Percentiles rank a stretch among this genome's conserved stretches.
Conservation (phyloP, 1,284 basidiomycete species). For the Fomes fomentarius region DNA sequence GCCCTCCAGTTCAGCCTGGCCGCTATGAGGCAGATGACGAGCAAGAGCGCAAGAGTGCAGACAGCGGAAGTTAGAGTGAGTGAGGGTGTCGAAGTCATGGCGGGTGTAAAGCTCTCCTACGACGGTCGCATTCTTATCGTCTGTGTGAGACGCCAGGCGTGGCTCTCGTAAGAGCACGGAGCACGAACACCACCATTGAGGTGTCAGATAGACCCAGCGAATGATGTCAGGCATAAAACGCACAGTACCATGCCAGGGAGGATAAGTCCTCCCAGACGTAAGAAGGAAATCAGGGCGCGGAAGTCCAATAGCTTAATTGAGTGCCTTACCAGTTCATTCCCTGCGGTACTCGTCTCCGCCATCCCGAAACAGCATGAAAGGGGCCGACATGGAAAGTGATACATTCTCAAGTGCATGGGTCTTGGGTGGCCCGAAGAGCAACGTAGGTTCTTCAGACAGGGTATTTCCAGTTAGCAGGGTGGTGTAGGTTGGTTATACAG, state of each 20-base stretch:
- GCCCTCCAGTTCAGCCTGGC: constrained; percentile 10
- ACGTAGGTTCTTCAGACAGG: too few species aligned
- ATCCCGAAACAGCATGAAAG: too few species aligned
- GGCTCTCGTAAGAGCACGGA: background rate
- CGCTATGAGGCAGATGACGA: constrained; percentile 1
- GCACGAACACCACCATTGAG: background rate
- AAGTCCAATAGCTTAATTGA: constrained; percentile 2
- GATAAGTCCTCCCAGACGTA: background rate
- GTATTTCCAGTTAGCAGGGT: background rate
- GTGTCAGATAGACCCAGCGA: background rate
- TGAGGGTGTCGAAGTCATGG: background rate
- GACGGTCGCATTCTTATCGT: constrained; percentile 1
- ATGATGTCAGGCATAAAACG: background rate
- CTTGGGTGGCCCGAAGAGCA: too few species aligned
- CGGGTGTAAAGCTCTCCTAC: background rate
- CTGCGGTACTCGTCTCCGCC: too few species aligned
- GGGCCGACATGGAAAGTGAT: too few species aligned
- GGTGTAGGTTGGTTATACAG: background rate
- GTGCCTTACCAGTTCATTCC: background rate
- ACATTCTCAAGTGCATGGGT: too few species aligned
- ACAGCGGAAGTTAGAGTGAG: background rate
- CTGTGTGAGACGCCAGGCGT: constrained; percentile 4
- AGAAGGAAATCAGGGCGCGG: background rate
- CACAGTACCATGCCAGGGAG: background rate
- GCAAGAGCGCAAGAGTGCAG: background rate